These are phyloP conservation scores for Eruca vesicaria DNA, from an alignment of 441 rosid species.

Conservation along the genomic window DNA sequence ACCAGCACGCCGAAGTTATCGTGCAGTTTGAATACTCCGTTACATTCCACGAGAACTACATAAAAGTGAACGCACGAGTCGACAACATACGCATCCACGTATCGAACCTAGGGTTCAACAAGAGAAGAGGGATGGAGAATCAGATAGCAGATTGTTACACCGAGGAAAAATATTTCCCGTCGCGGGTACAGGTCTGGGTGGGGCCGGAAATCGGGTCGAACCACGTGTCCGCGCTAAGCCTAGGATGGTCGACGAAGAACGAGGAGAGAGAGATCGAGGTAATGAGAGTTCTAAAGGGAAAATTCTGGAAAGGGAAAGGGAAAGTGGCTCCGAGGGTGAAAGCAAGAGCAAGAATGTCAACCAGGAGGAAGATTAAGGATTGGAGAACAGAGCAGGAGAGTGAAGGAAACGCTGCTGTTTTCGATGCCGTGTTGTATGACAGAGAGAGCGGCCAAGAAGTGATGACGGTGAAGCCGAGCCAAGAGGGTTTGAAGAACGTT, in stretches of 20 bases:
- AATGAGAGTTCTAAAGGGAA: slow-evolving; percentile 43
- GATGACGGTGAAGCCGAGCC: slow-evolving; percentile 22
- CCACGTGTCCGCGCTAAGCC: slow-evolving; percentile 51
- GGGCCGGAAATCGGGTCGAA: slow-evolving; percentile 85
- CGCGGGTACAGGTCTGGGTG: slow-evolving; percentile 68
- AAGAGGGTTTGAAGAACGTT: slow-evolving; percentile 39
- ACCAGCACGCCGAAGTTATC: slow-evolving; percentile 72
- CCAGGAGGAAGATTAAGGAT: slow-evolving; percentile 55
- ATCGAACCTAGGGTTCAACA: slow-evolving; percentile 53
- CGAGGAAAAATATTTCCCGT: slow-evolving; percentile 60
- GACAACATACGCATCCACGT: slow-evolving; percentile 77
- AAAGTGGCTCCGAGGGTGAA: slow-evolving; percentile 48
- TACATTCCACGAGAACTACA: slow-evolving; percentile 49
- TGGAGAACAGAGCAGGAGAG: slow-evolving; percentile 90
- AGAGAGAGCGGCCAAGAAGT: slow-evolving; percentile 51
- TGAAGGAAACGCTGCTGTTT: slow-evolving; percentile 76
- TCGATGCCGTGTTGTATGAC: slow-evolving; percentile 64
- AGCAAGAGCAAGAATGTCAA: slow-evolving; percentile 48
- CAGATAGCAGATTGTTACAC: slow-evolving; percentile 32
- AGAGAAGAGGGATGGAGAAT: slow-evolving; percentile 37
- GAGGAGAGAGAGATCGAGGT: slow-evolving; percentile 47
- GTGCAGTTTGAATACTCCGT: slow-evolving; percentile 71
- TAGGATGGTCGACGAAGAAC: slow-evolving; percentile 69
- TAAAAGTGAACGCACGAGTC: slow-evolving; percentile 64
- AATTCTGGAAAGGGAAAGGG: slow-evolving; percentile 28